Evolutionary conservation across 2,329 filamentous ascomycete genomes (phyloP).

Genomic region (Botrytis squamosa): DNA sequence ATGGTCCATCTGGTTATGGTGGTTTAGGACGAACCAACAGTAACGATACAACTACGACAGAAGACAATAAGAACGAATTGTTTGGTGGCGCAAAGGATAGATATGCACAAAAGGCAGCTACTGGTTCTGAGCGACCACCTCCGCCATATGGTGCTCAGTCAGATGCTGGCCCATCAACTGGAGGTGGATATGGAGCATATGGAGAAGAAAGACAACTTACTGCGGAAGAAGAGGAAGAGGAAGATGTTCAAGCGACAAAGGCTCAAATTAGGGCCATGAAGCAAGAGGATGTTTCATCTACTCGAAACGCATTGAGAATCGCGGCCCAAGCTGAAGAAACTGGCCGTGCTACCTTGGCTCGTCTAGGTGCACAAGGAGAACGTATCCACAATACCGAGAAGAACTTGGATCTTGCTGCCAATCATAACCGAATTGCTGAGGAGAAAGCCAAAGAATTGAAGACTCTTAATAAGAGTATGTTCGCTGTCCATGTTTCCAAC

Average conservation of each 20-base stretch:
- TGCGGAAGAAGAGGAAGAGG: conserved; percentile 71
- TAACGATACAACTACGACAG: conserved; percentile 43
- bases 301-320: conserved; percentile 66
- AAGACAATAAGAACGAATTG: conserved; percentile 60
- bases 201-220: conserved; percentile 76
- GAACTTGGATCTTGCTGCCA: conserved; percentile 77
- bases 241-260: conserved; percentile 70
- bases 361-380: conserved; percentile 76
- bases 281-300: conserved; percentile 71
- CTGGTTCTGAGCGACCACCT: conserved; percentile 31
- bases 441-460: conserved; percentile 82
- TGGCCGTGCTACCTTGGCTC: conserved; percentile 68
- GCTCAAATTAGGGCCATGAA: conserved; percentile 74
- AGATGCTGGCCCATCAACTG: conserved; percentile 23
- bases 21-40: conserved; percentile 52
- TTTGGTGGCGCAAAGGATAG: conserved; percentile 48
- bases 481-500: conserved; percentile 75
- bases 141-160: conserved; percentile 34
- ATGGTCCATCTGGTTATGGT: conserved; percentile 59
- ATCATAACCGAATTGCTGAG: conserved; percentile 72
- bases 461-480: conserved; percentile 86
- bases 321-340: conserved; percentile 69
- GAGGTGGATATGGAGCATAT: conserved; percentile 50
- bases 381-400: conserved; percentile 78
- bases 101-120: conserved; percentile 35